Conservation (phyloP, 306 rosid genomes). For the Acmispon strigosus region DNA sequence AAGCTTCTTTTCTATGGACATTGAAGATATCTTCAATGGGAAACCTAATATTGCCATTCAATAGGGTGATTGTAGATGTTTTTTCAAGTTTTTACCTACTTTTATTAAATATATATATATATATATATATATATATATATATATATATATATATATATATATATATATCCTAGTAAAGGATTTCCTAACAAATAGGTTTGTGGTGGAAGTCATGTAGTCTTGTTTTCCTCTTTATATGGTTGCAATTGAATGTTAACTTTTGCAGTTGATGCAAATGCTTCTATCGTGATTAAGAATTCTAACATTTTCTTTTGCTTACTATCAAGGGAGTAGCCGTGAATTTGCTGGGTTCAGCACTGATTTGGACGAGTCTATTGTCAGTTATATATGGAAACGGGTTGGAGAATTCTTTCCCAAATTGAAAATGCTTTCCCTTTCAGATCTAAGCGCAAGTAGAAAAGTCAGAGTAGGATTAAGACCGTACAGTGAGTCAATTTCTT, state of each 20-base stretch:
- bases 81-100: neutral
- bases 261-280: constrained; percentile 11
- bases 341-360: constrained; percentile 75
- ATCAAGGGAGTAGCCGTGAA: constrained; percentile 87
- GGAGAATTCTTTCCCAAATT: constrained; percentile 71
- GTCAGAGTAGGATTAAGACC: constrained; percentile 90
- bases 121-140: no score
- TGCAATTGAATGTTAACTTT: neutral
- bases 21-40: neutral
- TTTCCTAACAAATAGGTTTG: neutral
- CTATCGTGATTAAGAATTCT: neutral
- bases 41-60: constrained; percentile 9
- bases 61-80: neutral
- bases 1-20: constrained; percentile 3
- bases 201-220: neutral
- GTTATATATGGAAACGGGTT: constrained; percentile 67
- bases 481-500: constrained; percentile 57
- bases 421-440: constrained; percentile 50
- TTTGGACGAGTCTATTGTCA: constrained; percentile 53
- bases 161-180: neutral
- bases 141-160: no score
- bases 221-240: neutral
- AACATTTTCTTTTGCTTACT: neutral
- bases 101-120: neutral
- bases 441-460: constrained; percentile 41